phyloP scores from a whole-genome alignment of 2,329 filamentous ascomycete species.

The Aspergillus sp. region DNA sequence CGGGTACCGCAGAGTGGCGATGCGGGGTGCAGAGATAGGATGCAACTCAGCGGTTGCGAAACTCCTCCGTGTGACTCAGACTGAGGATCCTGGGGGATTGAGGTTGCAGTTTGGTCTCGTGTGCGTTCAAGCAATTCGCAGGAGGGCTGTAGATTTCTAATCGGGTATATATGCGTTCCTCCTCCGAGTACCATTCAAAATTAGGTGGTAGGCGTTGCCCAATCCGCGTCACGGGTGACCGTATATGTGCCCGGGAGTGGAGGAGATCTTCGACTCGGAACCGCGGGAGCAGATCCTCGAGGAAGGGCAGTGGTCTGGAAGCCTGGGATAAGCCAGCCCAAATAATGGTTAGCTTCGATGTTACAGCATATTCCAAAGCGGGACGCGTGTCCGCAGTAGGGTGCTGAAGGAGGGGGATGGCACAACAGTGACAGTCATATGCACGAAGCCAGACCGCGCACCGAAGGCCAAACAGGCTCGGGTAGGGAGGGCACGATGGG shows the following conservation, averaged over 20 bases:
- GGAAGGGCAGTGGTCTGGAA: slow-evolving; percentile 4
- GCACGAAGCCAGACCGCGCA: slow-evolving; percentile 19
- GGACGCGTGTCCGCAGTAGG: slow-evolving; percentile 21
- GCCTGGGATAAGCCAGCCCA: slow-evolving; percentile 11
- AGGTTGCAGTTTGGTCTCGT: slow-evolving; percentile 3
- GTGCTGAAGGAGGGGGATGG: slow-evolving; percentile 10
- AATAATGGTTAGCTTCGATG: slow-evolving; percentile 12
- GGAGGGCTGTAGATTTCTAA: slow-evolving; percentile 5
- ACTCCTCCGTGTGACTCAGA: slow-evolving; percentile 12
- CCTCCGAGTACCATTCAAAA: slow-evolving; percentile 12
- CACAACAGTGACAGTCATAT: slow-evolving; percentile 21
- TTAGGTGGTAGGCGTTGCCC: slow-evolving; percentile 7
- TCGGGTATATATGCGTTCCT: slow-evolving; percentile 9
- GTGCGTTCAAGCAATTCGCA: slow-evolving; percentile 1
- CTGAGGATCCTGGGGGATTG: slow-evolving; percentile 2
- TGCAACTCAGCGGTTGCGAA: slow-evolving; percentile 7
- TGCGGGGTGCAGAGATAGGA: slow-evolving; percentile 9
- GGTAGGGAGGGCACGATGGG: slow-evolving; percentile 3
- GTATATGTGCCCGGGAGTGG: slow-evolving; percentile 10
- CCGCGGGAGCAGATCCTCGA: slow-evolving; percentile 9
- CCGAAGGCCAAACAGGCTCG: neutral
- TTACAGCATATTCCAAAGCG: slow-evolving; percentile 14
- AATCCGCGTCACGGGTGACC: slow-evolving; percentile 7
- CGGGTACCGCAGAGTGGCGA: slow-evolving; percentile 1
- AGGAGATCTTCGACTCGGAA: slow-evolving; percentile 4